These are phyloP conservation scores for Talaromyces proteolyticus DNA, from an alignment of 495 filamentous ascomycete genomes.

Conservation along the genomic window DNA sequence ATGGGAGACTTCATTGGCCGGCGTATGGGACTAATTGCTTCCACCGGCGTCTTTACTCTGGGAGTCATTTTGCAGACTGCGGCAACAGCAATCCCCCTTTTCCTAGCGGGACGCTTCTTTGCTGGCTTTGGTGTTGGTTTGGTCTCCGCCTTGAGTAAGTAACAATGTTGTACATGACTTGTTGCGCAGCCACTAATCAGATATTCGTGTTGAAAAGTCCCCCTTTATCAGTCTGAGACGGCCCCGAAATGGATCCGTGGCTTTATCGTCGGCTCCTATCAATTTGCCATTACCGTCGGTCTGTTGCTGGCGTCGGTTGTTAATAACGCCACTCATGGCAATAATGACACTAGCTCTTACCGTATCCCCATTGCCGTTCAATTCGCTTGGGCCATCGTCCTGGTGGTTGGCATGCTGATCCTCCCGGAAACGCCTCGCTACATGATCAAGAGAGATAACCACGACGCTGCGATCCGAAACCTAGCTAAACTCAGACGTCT, in stretches of 20 bases:
- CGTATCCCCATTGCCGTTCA: slow-evolving; percentile 80
- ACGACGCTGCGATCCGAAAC: slow-evolving; percentile 57
- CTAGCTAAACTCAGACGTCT: slow-evolving; percentile 65
- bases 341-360: slow-evolving; percentile 60
- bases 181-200: background rate
- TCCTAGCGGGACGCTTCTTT: slow-evolving; percentile 76
- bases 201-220: slow-evolving; percentile 41
- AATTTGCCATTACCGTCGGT: slow-evolving; percentile 80
- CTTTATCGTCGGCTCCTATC: slow-evolving; percentile 75
- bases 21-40: slow-evolving; percentile 61
- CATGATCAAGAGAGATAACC: slow-evolving; percentile 64
- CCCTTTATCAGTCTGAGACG: slow-evolving; percentile 79
- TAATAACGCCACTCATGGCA: slow-evolving; percentile 66
- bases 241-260: slow-evolving; percentile 79
- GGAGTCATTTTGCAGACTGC: slow-evolving; percentile 77
- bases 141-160: slow-evolving; percentile 62
- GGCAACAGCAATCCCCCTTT: slow-evolving; percentile 58
- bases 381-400: slow-evolving; percentile 74
- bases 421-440: slow-evolving; percentile 82
- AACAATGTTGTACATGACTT: background rate
- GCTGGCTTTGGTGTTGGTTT: slow-evolving; percentile 82
- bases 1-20: slow-evolving; percentile 74
- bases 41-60: slow-evolving; percentile 62
- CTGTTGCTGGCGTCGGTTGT: slow-evolving; percentile 72
- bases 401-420: slow-evolving; percentile 63